These are phyloP conservation scores for Xylaria bambusicola DNA, from an alignment of 495 filamentous ascomycete species.

Conservation along the genomic window DNA sequence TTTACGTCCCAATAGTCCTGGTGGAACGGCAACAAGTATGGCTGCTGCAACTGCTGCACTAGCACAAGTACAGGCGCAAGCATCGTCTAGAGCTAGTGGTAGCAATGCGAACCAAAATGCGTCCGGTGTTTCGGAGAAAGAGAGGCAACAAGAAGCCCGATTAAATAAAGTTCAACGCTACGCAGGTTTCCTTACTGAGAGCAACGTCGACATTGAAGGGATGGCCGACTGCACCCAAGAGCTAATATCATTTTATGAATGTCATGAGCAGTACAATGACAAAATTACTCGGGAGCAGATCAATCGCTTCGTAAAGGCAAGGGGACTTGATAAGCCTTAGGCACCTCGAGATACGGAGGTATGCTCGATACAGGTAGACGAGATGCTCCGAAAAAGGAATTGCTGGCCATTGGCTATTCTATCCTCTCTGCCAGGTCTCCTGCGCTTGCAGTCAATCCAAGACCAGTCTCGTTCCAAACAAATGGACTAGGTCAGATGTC, in stretches of 20 bases:
- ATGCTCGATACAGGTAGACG: no score
- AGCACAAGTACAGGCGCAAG: constrained; percentile 42
- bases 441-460: no score
- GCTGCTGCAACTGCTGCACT: constrained; percentile 44
- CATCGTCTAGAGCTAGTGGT: constrained; percentile 25
- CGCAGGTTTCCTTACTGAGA: constrained; percentile 85
- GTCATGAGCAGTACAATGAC: constrained; percentile 87
- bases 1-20: constrained; percentile 56
- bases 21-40: constrained; percentile 35
- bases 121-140: constrained; percentile 21
- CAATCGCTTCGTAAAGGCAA: constrained; percentile 77
- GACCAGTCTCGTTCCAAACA: no score
- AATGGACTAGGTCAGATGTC: no score
- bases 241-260: constrained; percentile 91
- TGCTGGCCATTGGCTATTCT: no score
- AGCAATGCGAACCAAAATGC: constrained; percentile 19
- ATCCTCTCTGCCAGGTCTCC: no score
- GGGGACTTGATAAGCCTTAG: constrained; percentile 61
- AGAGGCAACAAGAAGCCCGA: constrained; percentile 41
- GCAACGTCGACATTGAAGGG: constrained; percentile 86
- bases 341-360: no score
- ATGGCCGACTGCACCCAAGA: constrained; percentile 95
- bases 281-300: constrained; percentile 67
- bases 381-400: no score
- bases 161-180: constrained; percentile 69